These are phyloP conservation scores for Aureobasidium sp. DNA, from an alignment of 2,329 filamentous ascomycete species.

Conservation along the genomic window DNA sequence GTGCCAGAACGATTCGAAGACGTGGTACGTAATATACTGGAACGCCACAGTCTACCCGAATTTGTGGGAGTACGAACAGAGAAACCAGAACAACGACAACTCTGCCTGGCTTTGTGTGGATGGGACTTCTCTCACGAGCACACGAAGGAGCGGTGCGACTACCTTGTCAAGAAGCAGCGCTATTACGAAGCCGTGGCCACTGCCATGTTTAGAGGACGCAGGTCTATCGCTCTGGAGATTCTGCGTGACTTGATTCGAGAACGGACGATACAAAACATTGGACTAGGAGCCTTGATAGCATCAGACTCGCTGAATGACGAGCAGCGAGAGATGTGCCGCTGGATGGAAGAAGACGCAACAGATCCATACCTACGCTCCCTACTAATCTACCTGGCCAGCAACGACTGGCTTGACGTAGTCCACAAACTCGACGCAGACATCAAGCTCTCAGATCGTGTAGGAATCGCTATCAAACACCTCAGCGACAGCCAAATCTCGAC, in stretches of 20 bases:
- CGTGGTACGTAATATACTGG: slow-evolving; percentile 55
- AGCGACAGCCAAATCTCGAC: slow-evolving; percentile 39
- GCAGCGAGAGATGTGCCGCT: slow-evolving; percentile 53
- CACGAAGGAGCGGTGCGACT: slow-evolving; percentile 40
- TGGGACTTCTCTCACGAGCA: slow-evolving; percentile 54
- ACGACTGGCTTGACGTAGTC: slow-evolving; percentile 64
- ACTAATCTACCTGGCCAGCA: slow-evolving; percentile 64
- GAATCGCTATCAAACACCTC: slow-evolving; percentile 66
- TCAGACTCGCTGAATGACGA: slow-evolving; percentile 44
- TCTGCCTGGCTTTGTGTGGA: slow-evolving; percentile 66
- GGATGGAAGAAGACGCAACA: slow-evolving; percentile 56
- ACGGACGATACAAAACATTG: slow-evolving; percentile 52
- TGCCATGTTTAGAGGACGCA: slow-evolving; percentile 65
- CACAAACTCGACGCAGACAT: slow-evolving; percentile 54
- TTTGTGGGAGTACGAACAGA: slow-evolving; percentile 57
- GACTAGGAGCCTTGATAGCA: slow-evolving; percentile 40
- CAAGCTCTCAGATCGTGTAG: slow-evolving; percentile 65
- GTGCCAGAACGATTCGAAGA: slow-evolving; percentile 23
- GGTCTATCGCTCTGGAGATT: slow-evolving; percentile 58
- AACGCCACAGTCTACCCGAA: slow-evolving; percentile 50
- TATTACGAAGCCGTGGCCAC: slow-evolving; percentile 70
- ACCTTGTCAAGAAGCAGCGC: slow-evolving; percentile 44
- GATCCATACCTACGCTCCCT: slow-evolving; percentile 76
- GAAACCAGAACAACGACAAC: slow-evolving; percentile 61
- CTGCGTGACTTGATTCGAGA: slow-evolving; percentile 61